Evolutionary conservation across 306 rosid genomes (phyloP).

Genomic region (Hippophae rhamnoides): DNA sequence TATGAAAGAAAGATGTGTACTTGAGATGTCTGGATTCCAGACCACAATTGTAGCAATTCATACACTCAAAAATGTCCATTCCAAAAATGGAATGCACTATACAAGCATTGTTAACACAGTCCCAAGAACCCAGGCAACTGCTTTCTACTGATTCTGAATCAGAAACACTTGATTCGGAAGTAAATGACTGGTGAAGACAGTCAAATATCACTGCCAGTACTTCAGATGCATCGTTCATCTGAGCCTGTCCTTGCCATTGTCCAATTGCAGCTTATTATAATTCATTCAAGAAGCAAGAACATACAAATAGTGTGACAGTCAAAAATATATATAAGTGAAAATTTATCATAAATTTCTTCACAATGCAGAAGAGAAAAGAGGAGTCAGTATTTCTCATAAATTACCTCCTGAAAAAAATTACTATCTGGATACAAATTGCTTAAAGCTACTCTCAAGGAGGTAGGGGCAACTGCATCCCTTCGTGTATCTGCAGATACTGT

Average conservation of each 20-base stretch:
- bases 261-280: conserved; percentile 24
- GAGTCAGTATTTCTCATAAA: conserved; percentile 6
- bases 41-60: conserved; percentile 79
- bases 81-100: conserved; percentile 87
- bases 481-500: conserved; percentile 48
- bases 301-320: background rate
- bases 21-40: conserved; percentile 76
- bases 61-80: conserved; percentile 78
- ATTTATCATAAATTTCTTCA: too few species aligned
- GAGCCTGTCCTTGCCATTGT: conserved; percentile 50
- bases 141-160: conserved; percentile 62
- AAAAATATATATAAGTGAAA: too few species aligned
- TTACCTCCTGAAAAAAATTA: conserved; percentile 91
- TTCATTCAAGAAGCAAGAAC: conserved; percentile 10
- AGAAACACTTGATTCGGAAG: conserved; percentile 43
- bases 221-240: conserved; percentile 99
- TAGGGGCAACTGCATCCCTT: conserved; percentile 84
- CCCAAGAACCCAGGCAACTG: conserved; percentile 63
- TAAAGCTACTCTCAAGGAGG: conserved; percentile 81
- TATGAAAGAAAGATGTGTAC: conserved; percentile 93
- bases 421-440: conserved; percentile 87
- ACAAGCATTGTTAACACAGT: conserved; percentile 68
- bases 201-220: conserved; percentile 79
- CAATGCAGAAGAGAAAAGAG: background rate
- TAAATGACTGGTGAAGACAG: conserved; percentile 81